phyloP scores from a whole-genome alignment of 1,284 basidiomycete species.

The Tylopilus orsonianus region DNA sequence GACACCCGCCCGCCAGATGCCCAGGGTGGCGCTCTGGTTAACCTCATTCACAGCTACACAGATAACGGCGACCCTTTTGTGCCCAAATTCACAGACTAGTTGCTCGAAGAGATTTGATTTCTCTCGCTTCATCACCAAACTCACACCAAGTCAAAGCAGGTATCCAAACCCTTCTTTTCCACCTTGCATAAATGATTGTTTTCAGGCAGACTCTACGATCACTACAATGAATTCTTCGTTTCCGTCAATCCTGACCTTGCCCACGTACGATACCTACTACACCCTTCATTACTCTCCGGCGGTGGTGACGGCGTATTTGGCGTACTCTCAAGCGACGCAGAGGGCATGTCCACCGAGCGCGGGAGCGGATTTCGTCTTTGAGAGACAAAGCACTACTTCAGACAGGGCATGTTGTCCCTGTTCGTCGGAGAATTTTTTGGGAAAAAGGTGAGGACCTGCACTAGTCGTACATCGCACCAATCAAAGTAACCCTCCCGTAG shows the following conservation, averaged over 20 bases:
- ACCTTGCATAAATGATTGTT: constrained; percentile 96
- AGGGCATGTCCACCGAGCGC: constrained; percentile 52
- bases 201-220: constrained; percentile 94
- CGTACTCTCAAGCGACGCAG: constrained; percentile 49
- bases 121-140: neutral
- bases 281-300: constrained; percentile 54
- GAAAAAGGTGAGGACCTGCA: constrained; percentile 86
- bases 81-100: constrained; percentile 84
- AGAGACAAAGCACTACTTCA: constrained; percentile 93
- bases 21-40: constrained; percentile 91
- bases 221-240: constrained; percentile 96
- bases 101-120: constrained; percentile 81
- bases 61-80: constrained; percentile 98
- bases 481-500: constrained; percentile 44
- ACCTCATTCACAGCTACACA: constrained; percentile 93
- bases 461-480: neutral
- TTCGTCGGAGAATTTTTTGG: constrained; percentile 98
- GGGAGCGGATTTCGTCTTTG: constrained; percentile 78
- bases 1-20: constrained; percentile 44
- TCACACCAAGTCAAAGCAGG: constrained; percentile 44
- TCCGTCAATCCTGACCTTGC: constrained; percentile 79
- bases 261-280: constrained; percentile 58
- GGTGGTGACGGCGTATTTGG: constrained; percentile 63
- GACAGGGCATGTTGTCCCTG: constrained; percentile 89
- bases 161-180: constrained; percentile 95